phyloP scores from a whole-genome alignment of 2,329 filamentous ascomycete species.

The Albophoma yamanashiensis region DNA sequence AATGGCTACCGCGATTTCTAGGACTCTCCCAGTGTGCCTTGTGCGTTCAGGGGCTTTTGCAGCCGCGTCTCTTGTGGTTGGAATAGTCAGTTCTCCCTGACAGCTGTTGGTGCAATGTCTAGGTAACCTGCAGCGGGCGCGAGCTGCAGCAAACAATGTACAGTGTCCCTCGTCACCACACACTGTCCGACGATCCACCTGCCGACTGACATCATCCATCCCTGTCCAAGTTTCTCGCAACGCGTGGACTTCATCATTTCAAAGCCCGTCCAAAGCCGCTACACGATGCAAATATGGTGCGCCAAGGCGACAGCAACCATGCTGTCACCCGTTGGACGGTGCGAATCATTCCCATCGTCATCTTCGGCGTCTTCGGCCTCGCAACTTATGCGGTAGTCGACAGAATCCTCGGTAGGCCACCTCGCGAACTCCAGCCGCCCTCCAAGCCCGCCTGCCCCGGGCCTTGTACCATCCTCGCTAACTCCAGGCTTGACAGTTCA shows the following conservation, averaged over 20 bases:
- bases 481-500: constrained; percentile 34
- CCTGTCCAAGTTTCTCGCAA: background rate
- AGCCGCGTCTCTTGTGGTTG: too few relatives aligned
- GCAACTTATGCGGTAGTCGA: constrained; percentile 61
- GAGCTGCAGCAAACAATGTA: background rate
- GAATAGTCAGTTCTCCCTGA: too few relatives aligned
- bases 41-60: too few relatives aligned
- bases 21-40: too few relatives aligned
- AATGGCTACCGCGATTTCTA: too few relatives aligned
- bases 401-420: constrained; percentile 51
- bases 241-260: background rate
- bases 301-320: constrained; percentile 14
- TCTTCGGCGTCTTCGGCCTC: constrained; percentile 57
- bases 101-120: too few relatives aligned
- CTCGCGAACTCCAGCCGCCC: background rate
- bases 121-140: too few relatives aligned
- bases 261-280: background rate
- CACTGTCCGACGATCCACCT: background rate
- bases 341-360: constrained; percentile 57
- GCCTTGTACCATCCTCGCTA: background rate
- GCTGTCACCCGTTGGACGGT: constrained; percentile 21
- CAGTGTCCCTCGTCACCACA: background rate
- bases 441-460: background rate
- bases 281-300: constrained; percentile 21
- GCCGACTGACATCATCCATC: background rate